Evolutionary conservation across 2,329 filamentous ascomycete genomes (phyloP), one percentile per base, ranked within the genome.

Genomic region (Trichophyton rubrum): DNA sequence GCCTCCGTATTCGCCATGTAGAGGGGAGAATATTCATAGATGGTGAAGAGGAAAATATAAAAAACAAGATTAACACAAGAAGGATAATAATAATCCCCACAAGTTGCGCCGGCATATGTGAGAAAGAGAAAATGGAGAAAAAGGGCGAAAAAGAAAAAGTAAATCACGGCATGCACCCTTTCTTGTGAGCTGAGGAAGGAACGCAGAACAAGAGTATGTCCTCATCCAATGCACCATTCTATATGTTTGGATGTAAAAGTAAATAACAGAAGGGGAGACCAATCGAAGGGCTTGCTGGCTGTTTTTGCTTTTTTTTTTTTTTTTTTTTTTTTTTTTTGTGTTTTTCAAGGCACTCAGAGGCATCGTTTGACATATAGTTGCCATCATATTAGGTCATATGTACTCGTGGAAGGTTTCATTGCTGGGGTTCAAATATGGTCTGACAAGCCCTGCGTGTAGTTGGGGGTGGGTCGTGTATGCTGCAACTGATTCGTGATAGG

Each of bases 221-320:
- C 53, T 56, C 27, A 56, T 56, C 30, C 53, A 35, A 38, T 56
- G 53, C 53, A 38, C 53, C 53, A 20, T 35, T 40, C 53, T 35
- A 56, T 56, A 35, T 38, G 53, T 56, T 35, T 56, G 35, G 27
- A 20, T 17, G 11, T 11, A 56, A 56, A 35, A 40, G 20, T n/a
- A 56, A 56, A 56, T 20, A 35, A 56, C 27, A 35, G 7, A 11
- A 33, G 30, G 13, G 27, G 27, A 56, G n/a, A 5, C 20, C 45
- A 24, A 49, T 7, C 9, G 24, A 49, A 27, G 20, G 20, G 8
- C 24, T 22, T 15, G 24, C n/a, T 55, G 49, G 27, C 15, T 13
- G 49, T 55, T 35, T 6, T 30, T 30, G 27, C 27, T 30, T 30
- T 30, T 30, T 30, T 27, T 27, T 27, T 27, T 27, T 27, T 6